phyloP scores from a whole-genome alignment of 75 land plant genomes.

The Selaginella tamariscina region DNA sequence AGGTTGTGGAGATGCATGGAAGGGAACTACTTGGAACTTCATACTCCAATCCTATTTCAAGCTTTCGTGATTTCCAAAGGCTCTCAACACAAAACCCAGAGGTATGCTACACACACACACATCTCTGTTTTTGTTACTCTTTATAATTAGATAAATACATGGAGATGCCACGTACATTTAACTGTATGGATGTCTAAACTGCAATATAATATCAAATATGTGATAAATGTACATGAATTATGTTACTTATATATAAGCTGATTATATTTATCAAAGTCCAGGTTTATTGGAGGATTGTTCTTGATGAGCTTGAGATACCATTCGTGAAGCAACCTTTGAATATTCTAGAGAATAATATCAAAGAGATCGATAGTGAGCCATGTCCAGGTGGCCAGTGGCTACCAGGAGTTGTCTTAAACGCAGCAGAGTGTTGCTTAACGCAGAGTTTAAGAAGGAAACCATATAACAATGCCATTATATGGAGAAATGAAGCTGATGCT shows the following conservation, averaged over 20 bases:
- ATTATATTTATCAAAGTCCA: too few species aligned
- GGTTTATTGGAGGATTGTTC: constrained; percentile 66
- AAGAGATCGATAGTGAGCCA: constrained; percentile 18
- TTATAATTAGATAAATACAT: too few species aligned
- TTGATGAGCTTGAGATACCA: constrained; percentile 50
- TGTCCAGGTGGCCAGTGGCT: constrained; percentile 89
- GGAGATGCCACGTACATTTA: too few species aligned
- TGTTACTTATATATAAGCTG: too few species aligned
- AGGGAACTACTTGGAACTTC: constrained; percentile 49
- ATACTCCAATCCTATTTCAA: constrained; percentile 63
- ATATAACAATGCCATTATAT: constrained; percentile 44
- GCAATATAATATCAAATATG: too few species aligned
- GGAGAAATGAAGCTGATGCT: constrained; percentile 79
- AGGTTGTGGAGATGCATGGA: constrained; percentile 44
- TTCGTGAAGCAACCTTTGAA: constrained; percentile 49
- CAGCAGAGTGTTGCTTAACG: constrained; percentile 58
- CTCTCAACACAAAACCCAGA: constrained; percentile 77
- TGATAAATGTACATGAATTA: too few species aligned
- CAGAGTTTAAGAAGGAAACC: constrained; percentile 27
- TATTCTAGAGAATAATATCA: constrained; percentile 29
- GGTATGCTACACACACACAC: constrained; percentile 24
- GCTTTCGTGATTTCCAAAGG: constrained; percentile 54
- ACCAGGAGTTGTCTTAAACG: constrained; percentile 64
- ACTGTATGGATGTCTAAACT: too few species aligned
- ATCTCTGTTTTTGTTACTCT: background rate